These are phyloP conservation scores for Colletotrichum cereale DNA, from an alignment of 2,329 filamentous ascomycete genomes.

Conservation along the genomic window DNA sequence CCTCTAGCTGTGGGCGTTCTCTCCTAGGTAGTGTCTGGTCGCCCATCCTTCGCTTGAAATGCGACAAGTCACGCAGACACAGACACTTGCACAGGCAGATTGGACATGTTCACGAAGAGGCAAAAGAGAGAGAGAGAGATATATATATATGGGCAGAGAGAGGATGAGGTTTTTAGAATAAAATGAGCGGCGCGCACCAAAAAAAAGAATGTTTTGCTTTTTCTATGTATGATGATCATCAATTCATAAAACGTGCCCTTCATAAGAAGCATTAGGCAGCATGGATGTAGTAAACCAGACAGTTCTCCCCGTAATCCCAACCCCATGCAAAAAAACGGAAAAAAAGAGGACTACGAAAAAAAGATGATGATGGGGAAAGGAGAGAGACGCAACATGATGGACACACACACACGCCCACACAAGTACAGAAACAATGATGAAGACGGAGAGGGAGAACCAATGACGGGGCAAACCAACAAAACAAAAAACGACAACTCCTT, in stretches of 20 bases:
- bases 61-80: not conserved
- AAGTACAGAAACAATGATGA: not conserved
- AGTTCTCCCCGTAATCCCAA: conserved; percentile 21
- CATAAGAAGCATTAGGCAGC: conserved; percentile 38
- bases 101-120: not conserved
- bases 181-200: conserved; percentile 23
- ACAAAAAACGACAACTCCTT: conserved; percentile 7
- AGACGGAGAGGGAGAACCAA: not conserved
- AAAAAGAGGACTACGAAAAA: not conserved
- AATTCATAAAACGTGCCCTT: conserved; percentile 40
- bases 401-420: no score
- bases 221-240: conserved; percentile 39
- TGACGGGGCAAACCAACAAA: conserved; percentile 5
- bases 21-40: not conserved
- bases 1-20: not conserved
- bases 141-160: not conserved
- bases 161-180: not conserved
- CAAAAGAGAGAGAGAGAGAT: no score
- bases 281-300: conserved; percentile 27
- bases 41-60: not conserved
- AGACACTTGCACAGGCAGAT: not conserved
- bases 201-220: conserved; percentile 29
- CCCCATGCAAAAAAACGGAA: conserved; percentile 22
- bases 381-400: not conserved
- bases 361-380: no score